Conservation (phyloP, 2,329 filamentous ascomycete species). For the Fusarium sp. region DNA sequence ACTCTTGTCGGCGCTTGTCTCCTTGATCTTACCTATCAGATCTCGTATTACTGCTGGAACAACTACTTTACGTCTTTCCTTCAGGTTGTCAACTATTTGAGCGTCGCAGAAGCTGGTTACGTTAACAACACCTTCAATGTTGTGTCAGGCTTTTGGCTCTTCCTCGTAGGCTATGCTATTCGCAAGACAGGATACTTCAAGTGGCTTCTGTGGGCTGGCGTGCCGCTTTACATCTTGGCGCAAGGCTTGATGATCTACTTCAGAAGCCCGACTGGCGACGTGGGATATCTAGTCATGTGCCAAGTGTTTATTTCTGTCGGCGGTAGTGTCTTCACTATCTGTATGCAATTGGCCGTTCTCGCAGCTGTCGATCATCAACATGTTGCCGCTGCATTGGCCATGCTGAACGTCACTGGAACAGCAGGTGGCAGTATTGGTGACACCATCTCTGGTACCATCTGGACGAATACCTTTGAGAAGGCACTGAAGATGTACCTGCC, state of each 20-base stretch:
- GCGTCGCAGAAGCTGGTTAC: constrained; percentile 59
- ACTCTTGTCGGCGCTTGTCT: constrained; percentile 65
- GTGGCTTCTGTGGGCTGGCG: constrained; percentile 56
- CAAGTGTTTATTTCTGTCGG: constrained; percentile 66
- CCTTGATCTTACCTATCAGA: constrained; percentile 58
- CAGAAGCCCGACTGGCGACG: constrained; percentile 54
- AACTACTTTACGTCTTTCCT: constrained; percentile 69
- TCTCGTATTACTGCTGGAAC: constrained; percentile 65
- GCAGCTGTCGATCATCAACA: constrained; percentile 66
- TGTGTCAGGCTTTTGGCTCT: constrained; percentile 62
- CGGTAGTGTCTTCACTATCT: constrained; percentile 65
- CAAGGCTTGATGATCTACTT: constrained; percentile 57
- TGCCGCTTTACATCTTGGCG: constrained; percentile 67
- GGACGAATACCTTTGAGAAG: constrained; percentile 56
- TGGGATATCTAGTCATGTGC: constrained; percentile 64
- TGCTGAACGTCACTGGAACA: constrained; percentile 58
- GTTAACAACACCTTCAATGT: constrained; percentile 63
- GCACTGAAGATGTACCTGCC: neutral
- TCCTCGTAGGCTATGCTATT: constrained; percentile 61
- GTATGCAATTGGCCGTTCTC: constrained; percentile 69
- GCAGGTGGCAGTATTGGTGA: constrained; percentile 60
- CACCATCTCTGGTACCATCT: constrained; percentile 57
- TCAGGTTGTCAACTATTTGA: constrained; percentile 61
- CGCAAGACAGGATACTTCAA: constrained; percentile 62
- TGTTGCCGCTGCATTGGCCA: constrained; percentile 62